These are phyloP conservation scores for Suillus cothurnatus DNA, from an alignment of 768 basidiomycete genomes.

Conservation along the genomic window DNA sequence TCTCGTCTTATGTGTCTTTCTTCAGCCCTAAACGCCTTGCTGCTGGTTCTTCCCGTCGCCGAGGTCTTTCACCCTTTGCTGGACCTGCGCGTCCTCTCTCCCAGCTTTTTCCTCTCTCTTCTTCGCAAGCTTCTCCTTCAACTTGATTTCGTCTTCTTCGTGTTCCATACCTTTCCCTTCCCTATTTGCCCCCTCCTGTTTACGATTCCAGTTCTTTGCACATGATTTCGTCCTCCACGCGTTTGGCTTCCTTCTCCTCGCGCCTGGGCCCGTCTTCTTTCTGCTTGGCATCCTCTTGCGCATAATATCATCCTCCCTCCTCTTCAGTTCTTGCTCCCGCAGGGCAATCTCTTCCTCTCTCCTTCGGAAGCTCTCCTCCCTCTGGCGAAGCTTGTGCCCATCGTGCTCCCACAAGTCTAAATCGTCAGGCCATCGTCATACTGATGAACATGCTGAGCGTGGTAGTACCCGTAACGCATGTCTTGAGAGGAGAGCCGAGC, in stretches of 20 bases:
- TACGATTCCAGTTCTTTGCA: slow-evolving; percentile 30
- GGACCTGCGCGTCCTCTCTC: slow-evolving; percentile 18
- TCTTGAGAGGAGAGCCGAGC: slow-evolving; percentile 32
- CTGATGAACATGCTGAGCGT: slow-evolving; percentile 20
- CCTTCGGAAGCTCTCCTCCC: slow-evolving; percentile 32
- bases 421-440: slow-evolving; percentile 30
- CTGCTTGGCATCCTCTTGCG: slow-evolving; percentile 10
- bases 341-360: slow-evolving; percentile 28
- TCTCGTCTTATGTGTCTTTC: slow-evolving; percentile 17
- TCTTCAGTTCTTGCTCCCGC: slow-evolving; percentile 3
- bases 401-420: slow-evolving; percentile 31
- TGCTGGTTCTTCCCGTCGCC: slow-evolving; percentile 22
- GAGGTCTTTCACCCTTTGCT: slow-evolving; percentile 18
- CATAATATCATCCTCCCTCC: slow-evolving; percentile 18
- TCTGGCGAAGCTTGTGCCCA: slow-evolving; percentile 33
- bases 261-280: background rate
- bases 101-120: slow-evolving; percentile 27
- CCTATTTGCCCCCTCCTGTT: slow-evolving; percentile 22
- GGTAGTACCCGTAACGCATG: slow-evolving; percentile 24
- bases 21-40: slow-evolving; percentile 19
- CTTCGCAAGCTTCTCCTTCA: slow-evolving; percentile 29
- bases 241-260: slow-evolving; percentile 21
- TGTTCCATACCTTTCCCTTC: slow-evolving; percentile 19
- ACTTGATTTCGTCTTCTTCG: slow-evolving; percentile 22
- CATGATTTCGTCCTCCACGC: slow-evolving; percentile 29